Conservation (phyloP, 345 rosid genomes). For the Lepidium sativum region DNA sequence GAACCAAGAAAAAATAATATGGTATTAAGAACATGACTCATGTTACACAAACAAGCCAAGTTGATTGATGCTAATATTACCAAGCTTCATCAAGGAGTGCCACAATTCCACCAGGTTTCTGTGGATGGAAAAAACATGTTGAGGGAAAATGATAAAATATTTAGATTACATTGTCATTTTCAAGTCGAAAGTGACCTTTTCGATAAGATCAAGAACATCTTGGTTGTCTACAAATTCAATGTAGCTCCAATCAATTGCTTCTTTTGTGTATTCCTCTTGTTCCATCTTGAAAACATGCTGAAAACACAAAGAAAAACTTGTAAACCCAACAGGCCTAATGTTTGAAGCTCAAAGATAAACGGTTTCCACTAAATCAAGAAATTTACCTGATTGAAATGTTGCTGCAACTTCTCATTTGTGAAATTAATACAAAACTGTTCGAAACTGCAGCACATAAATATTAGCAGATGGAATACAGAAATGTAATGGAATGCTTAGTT, state of each 20-base stretch:
- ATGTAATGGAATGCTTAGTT: no score
- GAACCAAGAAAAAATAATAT: neutral
- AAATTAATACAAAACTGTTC: constrained; percentile 96
- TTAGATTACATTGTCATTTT: neutral
- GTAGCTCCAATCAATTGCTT: constrained; percentile 91
- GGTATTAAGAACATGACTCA: neutral
- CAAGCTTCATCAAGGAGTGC: constrained; percentile 91
- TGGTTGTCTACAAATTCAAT: constrained; percentile 96
- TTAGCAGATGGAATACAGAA: no score
- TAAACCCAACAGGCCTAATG: no score
- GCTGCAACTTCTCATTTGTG: constrained; percentile 96
- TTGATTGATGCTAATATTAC: constrained; percentile 25
- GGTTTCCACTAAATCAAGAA: constrained; percentile 5
- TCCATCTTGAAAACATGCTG: constrained; percentile 99
- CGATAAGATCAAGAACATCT: constrained; percentile 91
- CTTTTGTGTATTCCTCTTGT: constrained; percentile 96
- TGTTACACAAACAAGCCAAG: neutral
- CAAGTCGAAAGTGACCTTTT: constrained; percentile 45
- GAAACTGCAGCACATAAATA: constrained; percentile 44
- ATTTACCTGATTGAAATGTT: constrained; percentile 89
- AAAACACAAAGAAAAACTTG: no score
- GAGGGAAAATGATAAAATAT: neutral
- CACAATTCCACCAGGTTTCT: constrained; percentile 82
- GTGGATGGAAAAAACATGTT: constrained; percentile 7
- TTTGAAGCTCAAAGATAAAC: no score